A percentile compares a stretch with the other conserved stretches of the same genome.
phyloP scores from a whole-genome alignment of 2,329 filamentous ascomycete genomes.

The Thyridium curvatum region DNA sequence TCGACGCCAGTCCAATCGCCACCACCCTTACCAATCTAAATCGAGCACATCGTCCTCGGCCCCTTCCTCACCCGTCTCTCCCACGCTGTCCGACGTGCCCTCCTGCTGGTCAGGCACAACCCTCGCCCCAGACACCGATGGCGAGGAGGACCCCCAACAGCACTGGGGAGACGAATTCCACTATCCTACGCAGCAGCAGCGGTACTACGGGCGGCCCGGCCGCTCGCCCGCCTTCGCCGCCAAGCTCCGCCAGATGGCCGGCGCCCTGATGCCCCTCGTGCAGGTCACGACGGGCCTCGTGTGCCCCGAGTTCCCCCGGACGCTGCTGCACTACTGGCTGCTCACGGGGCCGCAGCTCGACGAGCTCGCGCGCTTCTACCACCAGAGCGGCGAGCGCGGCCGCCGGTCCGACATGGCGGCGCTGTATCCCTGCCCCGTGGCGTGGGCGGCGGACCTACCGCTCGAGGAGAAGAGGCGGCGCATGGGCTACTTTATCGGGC shows the following conservation, averaged over 20 bases:
- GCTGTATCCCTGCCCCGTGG: constrained; percentile 63
- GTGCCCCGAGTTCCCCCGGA: constrained; percentile 59
- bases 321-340: constrained; percentile 66
- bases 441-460: constrained; percentile 47
- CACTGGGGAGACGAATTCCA: no score
- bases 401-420: constrained; percentile 43
- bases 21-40: no score
- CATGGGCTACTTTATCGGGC: constrained; percentile 68
- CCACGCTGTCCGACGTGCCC: no score
- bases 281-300: constrained; percentile 54
- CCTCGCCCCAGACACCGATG: no score
- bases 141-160: no score
- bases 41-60: no score
- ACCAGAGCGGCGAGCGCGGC: constrained; percentile 47
- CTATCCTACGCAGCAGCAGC: no score
- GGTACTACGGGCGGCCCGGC: constrained; percentile 27
- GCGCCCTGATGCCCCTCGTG: constrained; percentile 61
- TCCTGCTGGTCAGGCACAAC: no score
- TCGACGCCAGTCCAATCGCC: no score
- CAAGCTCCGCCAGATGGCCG: constrained; percentile 61
- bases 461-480: constrained; percentile 65
- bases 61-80: no score
- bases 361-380: constrained; percentile 64
- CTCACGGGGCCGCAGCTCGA: constrained; percentile 67
- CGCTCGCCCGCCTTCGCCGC: constrained; percentile 45